Percentiles rank a stretch among this genome's conserved stretches.
Conservation (phyloP, 495 filamentous ascomycete genomes). For the Letharia columbiana region DNA sequence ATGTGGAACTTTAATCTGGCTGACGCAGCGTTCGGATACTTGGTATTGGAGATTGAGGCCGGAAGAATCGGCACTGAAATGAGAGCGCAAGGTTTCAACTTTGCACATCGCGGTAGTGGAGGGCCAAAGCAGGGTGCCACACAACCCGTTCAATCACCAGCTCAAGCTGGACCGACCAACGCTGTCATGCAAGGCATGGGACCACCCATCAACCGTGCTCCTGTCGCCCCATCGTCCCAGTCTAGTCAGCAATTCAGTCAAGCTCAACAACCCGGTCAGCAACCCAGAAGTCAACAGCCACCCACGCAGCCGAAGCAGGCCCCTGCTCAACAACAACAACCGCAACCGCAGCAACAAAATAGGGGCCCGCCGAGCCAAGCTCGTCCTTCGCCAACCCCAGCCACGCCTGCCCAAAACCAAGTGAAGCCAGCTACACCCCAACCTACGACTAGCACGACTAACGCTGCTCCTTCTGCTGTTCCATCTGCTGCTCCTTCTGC, state of each 20-base stretch:
- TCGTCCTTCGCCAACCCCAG: slow-evolving; percentile 41
- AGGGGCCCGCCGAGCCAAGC: slow-evolving; percentile 33
- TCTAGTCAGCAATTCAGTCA: slow-evolving; percentile 28
- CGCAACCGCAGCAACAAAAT: slow-evolving; percentile 35
- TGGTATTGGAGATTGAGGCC: slow-evolving; percentile 88
- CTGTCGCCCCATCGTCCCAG: slow-evolving; percentile 29
- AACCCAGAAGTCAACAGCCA: slow-evolving; percentile 29
- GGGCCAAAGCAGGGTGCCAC: slow-evolving; percentile 37
- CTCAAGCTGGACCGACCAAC: slow-evolving; percentile 22
- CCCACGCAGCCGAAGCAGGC: slow-evolving; percentile 25
- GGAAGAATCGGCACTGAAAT: slow-evolving; percentile 97
- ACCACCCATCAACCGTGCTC: slow-evolving; percentile 26
- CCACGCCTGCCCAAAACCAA: slow-evolving; percentile 40
- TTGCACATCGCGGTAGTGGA: slow-evolving; percentile 70
- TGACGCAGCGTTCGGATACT: slow-evolving; percentile 92
- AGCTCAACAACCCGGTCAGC: slow-evolving; percentile 32
- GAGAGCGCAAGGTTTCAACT: slow-evolving; percentile 98
- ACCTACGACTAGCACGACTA: slow-evolving; percentile 32
- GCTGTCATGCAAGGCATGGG: slow-evolving; percentile 25
- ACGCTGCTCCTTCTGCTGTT: slow-evolving; percentile 18
- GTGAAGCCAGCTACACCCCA: slow-evolving; percentile 49
- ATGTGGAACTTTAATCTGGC: slow-evolving; percentile 99
- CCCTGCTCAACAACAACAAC: slow-evolving; percentile 33
- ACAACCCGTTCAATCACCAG: slow-evolving; percentile 32
- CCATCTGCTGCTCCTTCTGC: slow-evolving; percentile 20